These are phyloP conservation scores for Penicillium sp. DNA, from an alignment of 2,329 filamentous ascomycete genomes.

Conservation along the genomic window DNA sequence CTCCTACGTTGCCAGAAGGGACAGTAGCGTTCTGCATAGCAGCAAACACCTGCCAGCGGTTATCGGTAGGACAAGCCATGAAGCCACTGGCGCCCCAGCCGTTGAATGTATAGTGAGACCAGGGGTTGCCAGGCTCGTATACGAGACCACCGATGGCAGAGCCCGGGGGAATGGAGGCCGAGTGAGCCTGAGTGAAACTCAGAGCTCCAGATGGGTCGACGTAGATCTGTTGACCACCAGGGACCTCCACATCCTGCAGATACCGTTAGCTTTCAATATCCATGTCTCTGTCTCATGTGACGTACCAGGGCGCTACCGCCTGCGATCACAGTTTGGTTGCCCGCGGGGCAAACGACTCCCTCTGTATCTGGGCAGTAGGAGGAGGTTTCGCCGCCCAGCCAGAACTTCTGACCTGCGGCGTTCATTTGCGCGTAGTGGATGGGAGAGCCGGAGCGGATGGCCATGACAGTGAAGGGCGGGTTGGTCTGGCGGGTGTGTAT, in stretches of 20 bases:
- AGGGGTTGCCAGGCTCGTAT: constrained; percentile 29
- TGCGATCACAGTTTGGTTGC: constrained; percentile 46
- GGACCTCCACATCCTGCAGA: constrained; percentile 50
- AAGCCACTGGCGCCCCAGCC: constrained; percentile 39
- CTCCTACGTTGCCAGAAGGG: constrained; percentile 34
- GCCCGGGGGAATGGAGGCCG: constrained; percentile 49
- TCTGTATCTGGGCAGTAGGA: constrained; percentile 48
- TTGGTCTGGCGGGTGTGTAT: constrained; percentile 9
- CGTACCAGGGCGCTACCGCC: constrained; percentile 37
- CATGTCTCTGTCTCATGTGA: constrained; percentile 1
- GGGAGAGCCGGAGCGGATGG: constrained; percentile 45
- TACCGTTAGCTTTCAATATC: constrained; percentile 18
- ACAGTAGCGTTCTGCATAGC: constrained; percentile 40
- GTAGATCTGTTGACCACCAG: constrained; percentile 61
- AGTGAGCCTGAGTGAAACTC: constrained; percentile 57
- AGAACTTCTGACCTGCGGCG: constrained; percentile 49
- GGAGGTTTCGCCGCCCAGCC: constrained; percentile 45
- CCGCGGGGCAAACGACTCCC: constrained; percentile 41
- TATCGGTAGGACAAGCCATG: constrained; percentile 42
- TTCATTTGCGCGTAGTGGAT: constrained; percentile 48
- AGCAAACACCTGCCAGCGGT: constrained; percentile 42
- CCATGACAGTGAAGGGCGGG: constrained; percentile 42
- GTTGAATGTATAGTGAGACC: constrained; percentile 30
- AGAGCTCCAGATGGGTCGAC: constrained; percentile 53
- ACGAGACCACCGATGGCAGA: constrained; percentile 50